A percentile compares a stretch with the other conserved stretches of the same genome.
Evolutionary conservation across 306 rosid genomes (phyloP).

Genomic region (Oemleria cerasiformis): DNA sequence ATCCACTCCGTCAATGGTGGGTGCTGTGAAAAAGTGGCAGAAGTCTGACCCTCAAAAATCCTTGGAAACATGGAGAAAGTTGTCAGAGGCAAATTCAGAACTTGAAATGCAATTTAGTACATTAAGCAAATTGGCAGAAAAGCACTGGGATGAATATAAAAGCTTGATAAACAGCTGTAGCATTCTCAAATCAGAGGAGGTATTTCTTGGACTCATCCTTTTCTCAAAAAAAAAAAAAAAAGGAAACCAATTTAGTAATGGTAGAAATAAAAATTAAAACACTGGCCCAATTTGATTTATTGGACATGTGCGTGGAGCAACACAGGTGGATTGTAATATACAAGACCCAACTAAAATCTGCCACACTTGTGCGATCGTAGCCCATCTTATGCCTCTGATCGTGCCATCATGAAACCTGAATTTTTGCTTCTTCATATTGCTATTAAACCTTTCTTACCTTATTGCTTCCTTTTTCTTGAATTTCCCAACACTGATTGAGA

Average conservation of each 20-base stretch:
- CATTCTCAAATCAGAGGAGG: constrained; percentile 71
- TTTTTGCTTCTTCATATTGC: constrained; percentile 13
- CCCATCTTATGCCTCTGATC: not conserved
- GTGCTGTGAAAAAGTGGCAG: constrained; percentile 95
- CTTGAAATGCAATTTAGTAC: constrained; percentile 67
- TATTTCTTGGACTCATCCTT: constrained; percentile 30
- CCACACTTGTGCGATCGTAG: not conserved
- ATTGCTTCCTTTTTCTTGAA: not conserved
- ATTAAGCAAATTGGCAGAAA: constrained; percentile 64
- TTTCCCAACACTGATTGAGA: constrained; percentile 25
- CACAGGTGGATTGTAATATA: not conserved
- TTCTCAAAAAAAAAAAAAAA: no score
- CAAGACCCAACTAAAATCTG: not conserved
- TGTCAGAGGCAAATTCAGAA: constrained; percentile 72
- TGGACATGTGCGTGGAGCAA: not conserved
- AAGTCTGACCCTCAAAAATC: constrained; percentile 73
- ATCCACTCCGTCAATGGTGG: constrained; percentile 97
- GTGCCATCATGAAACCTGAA: not conserved
- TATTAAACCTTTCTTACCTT: constrained; percentile 3
- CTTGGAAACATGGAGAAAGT: constrained; percentile 73
- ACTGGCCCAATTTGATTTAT: not conserved
- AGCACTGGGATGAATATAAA: constrained; percentile 81
- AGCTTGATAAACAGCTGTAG: constrained; percentile 58
- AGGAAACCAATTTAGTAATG: not conserved
- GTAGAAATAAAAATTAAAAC: not conserved